A percentile compares a stretch with the other conserved stretches of the same genome.
Conservation (phyloP, 805 yeast genomes). For the Candida takata region DNA sequence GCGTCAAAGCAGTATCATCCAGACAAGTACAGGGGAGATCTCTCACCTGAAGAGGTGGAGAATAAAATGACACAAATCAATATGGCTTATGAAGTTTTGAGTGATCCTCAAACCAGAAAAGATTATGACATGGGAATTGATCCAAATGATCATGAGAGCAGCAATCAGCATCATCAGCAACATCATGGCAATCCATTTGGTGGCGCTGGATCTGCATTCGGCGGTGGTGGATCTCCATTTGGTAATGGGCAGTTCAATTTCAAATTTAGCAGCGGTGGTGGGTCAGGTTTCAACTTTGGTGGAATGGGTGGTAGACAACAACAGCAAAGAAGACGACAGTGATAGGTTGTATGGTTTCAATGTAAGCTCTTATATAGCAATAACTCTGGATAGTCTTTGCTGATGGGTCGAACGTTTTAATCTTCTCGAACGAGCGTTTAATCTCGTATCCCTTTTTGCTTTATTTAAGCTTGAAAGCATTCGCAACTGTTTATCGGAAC, state of each 20-base stretch:
- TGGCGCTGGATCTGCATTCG: constrained; percentile 1
- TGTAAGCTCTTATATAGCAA: too few relatives aligned
- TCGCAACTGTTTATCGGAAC: too few relatives aligned
- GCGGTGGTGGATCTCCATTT: constrained; percentile 9
- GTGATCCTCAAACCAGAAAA: constrained; percentile 54
- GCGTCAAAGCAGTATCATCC: constrained; percentile 84
- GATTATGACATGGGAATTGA: constrained; percentile 52
- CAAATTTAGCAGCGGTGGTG: neutral
- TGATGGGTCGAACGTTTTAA: too few relatives aligned
- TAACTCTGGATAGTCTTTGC: too few relatives aligned
- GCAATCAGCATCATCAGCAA: constrained; percentile 3
- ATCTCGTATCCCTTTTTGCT: too few relatives aligned
- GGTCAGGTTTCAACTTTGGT: neutral
- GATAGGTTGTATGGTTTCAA: too few relatives aligned
- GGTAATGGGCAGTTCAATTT: neutral
- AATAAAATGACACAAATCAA: constrained; percentile 86
- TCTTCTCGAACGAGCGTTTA: too few relatives aligned
- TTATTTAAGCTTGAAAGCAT: too few relatives aligned
- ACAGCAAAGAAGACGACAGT: neutral
- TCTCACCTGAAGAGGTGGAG: constrained; percentile 64
- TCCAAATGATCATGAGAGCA: constrained; percentile 35
- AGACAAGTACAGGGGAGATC: constrained; percentile 73
- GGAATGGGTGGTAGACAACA: constrained; percentile 1
- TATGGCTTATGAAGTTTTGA: constrained; percentile 83
- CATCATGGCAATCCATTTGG: constrained; percentile 5